Evolutionary conservation across 306 rosid genomes (phyloP).

Genomic region (Carpinus fangiana): DNA sequence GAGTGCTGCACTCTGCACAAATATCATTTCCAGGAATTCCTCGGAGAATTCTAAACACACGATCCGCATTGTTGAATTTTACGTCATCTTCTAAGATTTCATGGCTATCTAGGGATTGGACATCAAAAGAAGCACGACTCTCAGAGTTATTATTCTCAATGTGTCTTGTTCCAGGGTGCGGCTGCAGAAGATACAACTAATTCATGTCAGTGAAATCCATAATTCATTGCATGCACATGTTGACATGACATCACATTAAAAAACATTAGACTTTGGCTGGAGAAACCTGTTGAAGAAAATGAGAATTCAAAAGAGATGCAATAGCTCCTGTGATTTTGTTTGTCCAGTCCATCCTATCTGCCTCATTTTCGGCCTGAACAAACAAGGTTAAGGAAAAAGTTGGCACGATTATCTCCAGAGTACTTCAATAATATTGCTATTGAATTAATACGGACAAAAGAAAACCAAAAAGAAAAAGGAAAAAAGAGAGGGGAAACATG

Average conservation of each 20-base stretch:
- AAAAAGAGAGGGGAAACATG: too few species aligned
- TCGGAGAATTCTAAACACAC: slow-evolving; percentile 69
- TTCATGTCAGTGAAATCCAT: slow-evolving; percentile 14
- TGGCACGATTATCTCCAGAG: slow-evolving; percentile 5
- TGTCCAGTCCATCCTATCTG: slow-evolving; percentile 94
- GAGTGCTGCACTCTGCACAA: slow-evolving; percentile 89
- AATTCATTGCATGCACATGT: slow-evolving; percentile 24
- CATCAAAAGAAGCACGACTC: slow-evolving; percentile 40
- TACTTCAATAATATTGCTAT: neutral
- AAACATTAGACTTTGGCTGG: slow-evolving; percentile 17
- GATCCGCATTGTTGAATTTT: slow-evolving; percentile 43
- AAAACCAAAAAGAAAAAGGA: neutral
- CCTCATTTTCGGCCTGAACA: slow-evolving; percentile 93
- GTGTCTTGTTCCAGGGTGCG: slow-evolving; percentile 35
- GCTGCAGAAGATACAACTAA: slow-evolving; percentile 59
- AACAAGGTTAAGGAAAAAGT: slow-evolving; percentile 29
- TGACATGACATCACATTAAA: slow-evolving; percentile 2
- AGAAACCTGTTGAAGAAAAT: slow-evolving; percentile 83
- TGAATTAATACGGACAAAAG: neutral
- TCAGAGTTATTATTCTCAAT: slow-evolving; percentile 35
- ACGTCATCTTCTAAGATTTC: slow-evolving; percentile 40
- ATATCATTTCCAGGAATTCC: slow-evolving; percentile 85
- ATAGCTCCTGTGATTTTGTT: slow-evolving; percentile 82
- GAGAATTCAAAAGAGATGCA: slow-evolving; percentile 71
- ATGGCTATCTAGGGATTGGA: slow-evolving; percentile 42